Evolutionary conservation across 2,329 filamentous ascomycete species (phyloP).

Genomic region (Colletotrichum costaricense): DNA sequence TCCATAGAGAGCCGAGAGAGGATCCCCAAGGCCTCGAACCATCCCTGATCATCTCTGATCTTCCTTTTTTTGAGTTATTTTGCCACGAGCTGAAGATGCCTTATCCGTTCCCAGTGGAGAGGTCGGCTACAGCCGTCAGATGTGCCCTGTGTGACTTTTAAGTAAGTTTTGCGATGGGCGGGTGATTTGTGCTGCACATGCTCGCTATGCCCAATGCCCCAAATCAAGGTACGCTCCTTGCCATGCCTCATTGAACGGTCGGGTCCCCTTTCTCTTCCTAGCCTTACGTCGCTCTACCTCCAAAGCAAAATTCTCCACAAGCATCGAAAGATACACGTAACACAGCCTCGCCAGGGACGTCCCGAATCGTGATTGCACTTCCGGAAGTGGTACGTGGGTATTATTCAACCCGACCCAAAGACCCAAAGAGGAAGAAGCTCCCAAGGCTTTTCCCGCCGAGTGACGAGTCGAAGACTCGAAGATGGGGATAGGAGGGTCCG

Average conservation of each 20-base stretch:
- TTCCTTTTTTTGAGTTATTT: neutral
- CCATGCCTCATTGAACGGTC: neutral
- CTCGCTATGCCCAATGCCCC: neutral
- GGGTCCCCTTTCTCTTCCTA: neutral
- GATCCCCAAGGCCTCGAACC: constrained; percentile 13
- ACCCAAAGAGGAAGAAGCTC: neutral
- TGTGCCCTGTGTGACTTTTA: neutral
- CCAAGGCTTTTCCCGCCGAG: neutral
- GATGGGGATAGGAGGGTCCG: neutral
- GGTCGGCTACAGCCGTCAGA: neutral
- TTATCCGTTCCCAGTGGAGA: neutral
- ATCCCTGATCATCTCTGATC: constrained; percentile 10
- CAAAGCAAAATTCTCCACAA: neutral
- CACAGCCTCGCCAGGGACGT: neutral
- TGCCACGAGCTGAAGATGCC: constrained; percentile 6
- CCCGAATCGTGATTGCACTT: neutral
- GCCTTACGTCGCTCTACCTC: neutral
- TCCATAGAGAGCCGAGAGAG: neutral
- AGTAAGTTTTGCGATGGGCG: neutral
- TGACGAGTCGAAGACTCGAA: neutral
- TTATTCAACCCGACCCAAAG: neutral
- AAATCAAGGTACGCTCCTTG: neutral
- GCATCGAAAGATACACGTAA: neutral
- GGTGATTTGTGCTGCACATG: neutral
- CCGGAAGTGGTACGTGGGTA: neutral